Evolutionary conservation across 768 basidiomycete genomes (phyloP).

Genomic region (Omphalotus guepiniiformis): DNA sequence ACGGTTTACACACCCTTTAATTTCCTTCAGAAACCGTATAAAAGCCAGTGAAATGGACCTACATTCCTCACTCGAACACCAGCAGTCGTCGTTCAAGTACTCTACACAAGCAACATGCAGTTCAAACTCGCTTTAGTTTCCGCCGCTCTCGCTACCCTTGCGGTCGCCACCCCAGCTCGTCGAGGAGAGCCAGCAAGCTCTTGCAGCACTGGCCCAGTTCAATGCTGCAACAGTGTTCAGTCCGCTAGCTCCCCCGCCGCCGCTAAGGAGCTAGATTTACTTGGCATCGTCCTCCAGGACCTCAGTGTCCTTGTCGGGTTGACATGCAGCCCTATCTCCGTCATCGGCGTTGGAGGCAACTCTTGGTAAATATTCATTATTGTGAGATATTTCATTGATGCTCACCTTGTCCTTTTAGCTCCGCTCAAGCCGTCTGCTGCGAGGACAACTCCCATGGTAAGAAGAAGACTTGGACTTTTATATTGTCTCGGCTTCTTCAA

Average conservation of each 20-base stretch:
- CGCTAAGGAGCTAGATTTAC: slow-evolving; percentile 10
- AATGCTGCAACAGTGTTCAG: slow-evolving; percentile 28
- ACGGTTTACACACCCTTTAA: no score
- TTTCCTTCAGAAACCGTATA: slow-evolving; percentile 1
- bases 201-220: slow-evolving; percentile 23
- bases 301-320: neutral
- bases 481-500: no score
- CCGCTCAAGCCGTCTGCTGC: neutral
- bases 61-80: neutral
- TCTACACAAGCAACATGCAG: slow-evolving; percentile 1
- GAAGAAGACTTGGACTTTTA: no score
- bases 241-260: slow-evolving; percentile 8
- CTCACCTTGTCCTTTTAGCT: no score
- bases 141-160: slow-evolving; percentile 11
- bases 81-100: slow-evolving; percentile 4
- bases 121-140: slow-evolving; percentile 5
- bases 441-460: slow-evolving; percentile 1
- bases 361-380: no score
- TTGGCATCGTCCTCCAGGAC: slow-evolving; percentile 49
- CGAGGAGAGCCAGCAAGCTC: slow-evolving; percentile 10
- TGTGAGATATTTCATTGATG: no score
- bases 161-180: slow-evolving; percentile 15
- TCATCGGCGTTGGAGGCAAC: no score
- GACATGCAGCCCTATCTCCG: slow-evolving; percentile 7
- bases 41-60: neutral